Conservation (phyloP, 75 land plant genomes). For the Selaginella tamariscina region DNA sequence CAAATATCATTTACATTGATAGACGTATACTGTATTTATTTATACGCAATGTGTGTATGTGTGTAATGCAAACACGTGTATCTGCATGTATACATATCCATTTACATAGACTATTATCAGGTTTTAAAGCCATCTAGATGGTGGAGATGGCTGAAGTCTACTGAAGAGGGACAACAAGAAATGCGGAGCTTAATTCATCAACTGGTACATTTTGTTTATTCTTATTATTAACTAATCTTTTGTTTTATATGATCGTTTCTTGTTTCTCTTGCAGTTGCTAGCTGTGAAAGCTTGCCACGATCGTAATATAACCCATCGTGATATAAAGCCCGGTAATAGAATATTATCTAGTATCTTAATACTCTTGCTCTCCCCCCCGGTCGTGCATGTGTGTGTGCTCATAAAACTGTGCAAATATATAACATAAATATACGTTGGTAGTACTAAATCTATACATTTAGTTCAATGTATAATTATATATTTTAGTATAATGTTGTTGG, state of each 20-base stretch:
- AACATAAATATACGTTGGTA: neutral
- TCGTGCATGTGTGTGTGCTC: neutral
- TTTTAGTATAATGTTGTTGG: neutral
- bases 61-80: no score
- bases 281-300: constrained; percentile 94
- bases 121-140: constrained; percentile 73
- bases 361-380: neutral
- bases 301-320: constrained; percentile 94
- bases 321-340: constrained; percentile 81
- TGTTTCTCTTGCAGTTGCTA: constrained; percentile 46
- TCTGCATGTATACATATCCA: no score
- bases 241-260: no score
- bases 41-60: no score
- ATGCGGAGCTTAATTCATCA: constrained; percentile 70
- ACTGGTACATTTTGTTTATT: constrained; percentile 35
- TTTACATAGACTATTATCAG: constrained; percentile 26
- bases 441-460: no score
- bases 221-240: neutral
- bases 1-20: no score
- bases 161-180: constrained; percentile 56
- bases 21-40: no score
- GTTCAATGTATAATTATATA: neutral
- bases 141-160: constrained; percentile 94
- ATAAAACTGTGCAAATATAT: no score
- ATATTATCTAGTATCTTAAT: neutral